Evolutionary conservation across 1,284 basidiomycete species (phyloP), one percentile per base, ranked within the genome.

Genomic region (Pterula multifida): DNA sequence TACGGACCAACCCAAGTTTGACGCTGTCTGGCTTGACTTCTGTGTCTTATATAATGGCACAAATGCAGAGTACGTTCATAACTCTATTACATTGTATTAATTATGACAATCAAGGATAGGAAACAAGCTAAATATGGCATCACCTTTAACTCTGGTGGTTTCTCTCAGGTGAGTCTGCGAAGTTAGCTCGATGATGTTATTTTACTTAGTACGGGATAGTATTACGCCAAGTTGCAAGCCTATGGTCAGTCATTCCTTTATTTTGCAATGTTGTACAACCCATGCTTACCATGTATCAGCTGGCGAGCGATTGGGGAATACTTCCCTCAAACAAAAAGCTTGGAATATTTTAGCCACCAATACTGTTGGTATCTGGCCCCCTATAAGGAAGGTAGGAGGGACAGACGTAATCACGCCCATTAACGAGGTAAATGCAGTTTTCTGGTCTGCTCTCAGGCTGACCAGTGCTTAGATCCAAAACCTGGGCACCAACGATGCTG

Each of bases 11-110:
- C 66, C 68, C 0, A 62, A 59, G 23, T 71, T 71, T 54, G 68
- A 70, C 51, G 63, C 62, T 22, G 66, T 66, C 6, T 71, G 68
- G 68, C 22, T 71, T 9, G 69, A 71, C 53, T 71, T 70, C 53
- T 69, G 69, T 51, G 58, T 58, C 32, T 58, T 66, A 6, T 68
- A 62, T 50, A 69, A 69, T 51, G 69, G 60, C 3, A 62, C 67
- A 6, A 55, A 64, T 47, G 65, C 61, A 2, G 67, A 68, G 68
- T 69, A 57, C 48, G 67, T 57, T n/a, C n/a, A n/a, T n/a, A 17
- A 1, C 24, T 36, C 44, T 48, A 6, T 19, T 9, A 3, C 28
- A 28, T 23, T 12, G 3, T 35, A 25, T 11, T 9, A 21, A 24
- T 4, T 1, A 15, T 36, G 11, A 9, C 21, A 25, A n/a, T 26